Base-by-base conservation (phyloP, 164 flowering plant genomes). In the Stephania japonica region DNA sequence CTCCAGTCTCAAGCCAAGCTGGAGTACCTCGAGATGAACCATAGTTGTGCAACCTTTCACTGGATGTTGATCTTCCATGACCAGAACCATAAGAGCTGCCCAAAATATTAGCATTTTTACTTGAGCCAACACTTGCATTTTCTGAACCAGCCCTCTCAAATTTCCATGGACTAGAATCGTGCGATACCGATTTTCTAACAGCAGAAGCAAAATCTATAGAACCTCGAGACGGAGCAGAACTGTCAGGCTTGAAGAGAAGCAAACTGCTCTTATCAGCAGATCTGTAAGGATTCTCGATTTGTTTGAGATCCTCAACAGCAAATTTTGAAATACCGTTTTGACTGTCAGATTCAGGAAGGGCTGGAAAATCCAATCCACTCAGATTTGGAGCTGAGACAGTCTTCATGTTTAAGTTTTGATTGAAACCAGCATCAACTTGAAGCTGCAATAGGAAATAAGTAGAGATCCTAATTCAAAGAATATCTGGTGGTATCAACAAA, bases 1-100 rank as follows among this genome's bases (percentile, higher is more conserved):
- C 99, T 73, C 99, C 99, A 69, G 96, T 96, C 78, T 96, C 98
- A 75, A 96, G 93, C 99, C 99, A 96, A 38, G 79, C 79, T 78
- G 99, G 94, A 75, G 91, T 83, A 32, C 85, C 78, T 49, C 90
- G 91, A 78, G 86, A 70, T 69, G 97, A 78, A 75, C 88, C 84
- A 77, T 87, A 86, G 65, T 59, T 87, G 72, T 89, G 97, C 75
- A 81, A 49, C 80, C 85, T 88, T 71, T 91, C 90, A 72, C 86
- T 83, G 79, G 78, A 87, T 11, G 78, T 56, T 47, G 88, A 80
- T 73, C 87, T 89, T 6, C 84, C 89, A 70, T 84, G 82, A 32
- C 88, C 89, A 74, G 85, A 77, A 71, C 68, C 78, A 73, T 83
- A 87, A 32, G 91, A 80, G 73, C 88, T 85, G 70, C 87, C 80